Evolutionary conservation across 2,329 filamentous ascomycete genomes (phyloP), one percentile per base, ranked within the genome.

Genomic region (Aphanoascus verrucosus): DNA sequence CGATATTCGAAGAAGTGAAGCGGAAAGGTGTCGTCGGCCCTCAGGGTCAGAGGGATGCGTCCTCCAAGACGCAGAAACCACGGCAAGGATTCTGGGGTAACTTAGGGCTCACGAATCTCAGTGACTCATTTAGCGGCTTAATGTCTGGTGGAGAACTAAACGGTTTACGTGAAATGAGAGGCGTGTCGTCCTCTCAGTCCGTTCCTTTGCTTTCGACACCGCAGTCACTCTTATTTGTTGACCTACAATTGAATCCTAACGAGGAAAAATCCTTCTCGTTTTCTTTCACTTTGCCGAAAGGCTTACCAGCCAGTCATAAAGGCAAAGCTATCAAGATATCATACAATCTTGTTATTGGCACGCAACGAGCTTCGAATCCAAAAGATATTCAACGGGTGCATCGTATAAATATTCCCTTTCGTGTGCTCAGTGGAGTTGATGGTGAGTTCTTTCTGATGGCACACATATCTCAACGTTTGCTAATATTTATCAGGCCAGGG

Each of bases 221-320:
- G 1, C 93, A 97, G 70, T 95, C 89, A 1, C 88, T 98, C 57
- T 73, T 98, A 11, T 98, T 98, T 67, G 93, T 98, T 51, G 90
- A 98, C 67, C 74, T 98, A 53, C 83, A 85, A 61, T 78, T 98
- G 19, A 84, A 80, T 5, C 90, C 93, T 0, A 93, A 91, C 1
- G 89, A 98, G 70, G 94, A 88, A 67, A 84, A 81, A 61, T 85
- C 83, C 46, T 98, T 86, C 63, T 87, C 86, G 48, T 98, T 96
- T 67, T 80, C 82, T 1, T 96, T 96, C 67, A 84, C 80, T 43
- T 72, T 98, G 52, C 93, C 93, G 0, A 84, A 83, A 63, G 91
- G 91, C 0, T 72, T 98, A n/a, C 93, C 93, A 19, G 91, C 93
- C 5, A 88, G 83, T 12, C 88, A 97, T 66, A 85, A 85, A 61